Evolutionary conservation across 2,329 filamentous ascomycete species (phyloP), one percentile per base, ranked within the genome.

Genomic region (Podosphaera aphanis): DNA sequence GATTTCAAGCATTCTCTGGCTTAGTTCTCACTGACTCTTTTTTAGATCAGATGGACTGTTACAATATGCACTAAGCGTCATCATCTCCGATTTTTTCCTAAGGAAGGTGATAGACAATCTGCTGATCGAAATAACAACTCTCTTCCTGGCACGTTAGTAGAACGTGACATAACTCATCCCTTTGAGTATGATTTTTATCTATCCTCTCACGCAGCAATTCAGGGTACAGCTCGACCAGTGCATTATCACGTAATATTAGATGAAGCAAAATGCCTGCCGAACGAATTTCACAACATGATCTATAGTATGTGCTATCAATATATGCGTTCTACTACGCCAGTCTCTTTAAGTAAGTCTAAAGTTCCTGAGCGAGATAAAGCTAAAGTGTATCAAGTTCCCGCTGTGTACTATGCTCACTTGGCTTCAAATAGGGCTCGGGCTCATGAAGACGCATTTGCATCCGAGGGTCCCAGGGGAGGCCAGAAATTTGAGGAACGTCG

Each of bases 241-340:
- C 84, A 93, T 55, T 98, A 98, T 61, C 80, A 88, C 50, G 79
- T 94, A 13, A 75, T 98, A 19, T 59, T 80, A 41, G 90, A 98
- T 57, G 85, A 95, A 60, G 73, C 78, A 45, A 66, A 70, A 1
- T 70, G 83, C 55, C 60, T 68, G 0, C 68, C 78, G 0, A 75
- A 82, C 37, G 69, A 78, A 2, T 66, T 98, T 0, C 82, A 93
- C 56, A 77, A 78, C 47, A 80, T 95, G 72, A 79, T 95, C 19
- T 95, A 95, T 55, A 80, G 93, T 53, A 85, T 94, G 51, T 93
- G 80, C 39, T 98, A 93, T 61, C 84, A 93, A 47, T 98, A 93
- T 57, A 78, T 80, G 46, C 76, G 90, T 15, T 90, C 86, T 0
- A 95, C 86, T 0, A 95, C 88, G 0, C 84, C 90, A 0, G 86